Base-by-base conservation (phyloP, 345 rosid genomes). In the Hypericum perforatum region DNA sequence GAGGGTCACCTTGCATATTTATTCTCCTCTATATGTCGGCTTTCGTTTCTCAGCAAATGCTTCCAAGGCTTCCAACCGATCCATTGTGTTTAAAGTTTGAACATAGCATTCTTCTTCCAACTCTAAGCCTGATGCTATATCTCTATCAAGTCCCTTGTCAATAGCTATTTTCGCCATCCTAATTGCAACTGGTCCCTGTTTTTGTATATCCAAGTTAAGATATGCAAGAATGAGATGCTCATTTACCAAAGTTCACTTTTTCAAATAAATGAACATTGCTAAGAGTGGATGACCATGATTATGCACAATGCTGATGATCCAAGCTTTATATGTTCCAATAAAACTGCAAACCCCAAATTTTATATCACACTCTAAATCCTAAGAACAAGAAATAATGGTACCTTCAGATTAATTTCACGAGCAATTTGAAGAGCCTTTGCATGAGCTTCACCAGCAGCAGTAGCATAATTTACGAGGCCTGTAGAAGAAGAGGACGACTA, bases 21-120 rank as follows among this genome's bases (percentile, higher is more conserved):
- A 78, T 56, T 76, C 59, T 13, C 96, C 92, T 13, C 10, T 66
- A 56, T 85, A 91, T 43, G 53, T 56, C 43, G 96, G 95, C 71
- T 85, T 85, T 60, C 95, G 78, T 67, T 76, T 91, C 76, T 90
- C 89, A 4, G 87, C 87, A 68, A 86, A 90, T 65, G 98, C 89
- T 39, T 80, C 86, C 74, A 91, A 72, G 43, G 96, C 95, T 74
- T 87, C 95, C 66, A 85, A 73, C 15, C 96, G 87, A 71, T 91
- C 96, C 39, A 78, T 56, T 2, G 95, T 81, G 72, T 79, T 54
- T 52, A 91, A 59, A 54, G 69, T 37, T 58, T 62, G 72, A 63
- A 73, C 66, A 54, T 91, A 82, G 74, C 95, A 84, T 61, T 75
- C 79, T 64, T 82, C 87, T 72, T 91, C 98, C 49, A 81, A 46